Evolutionary conservation across 2,329 filamentous ascomycete species (phyloP).

Genomic region (Ophiostoma sp.): DNA sequence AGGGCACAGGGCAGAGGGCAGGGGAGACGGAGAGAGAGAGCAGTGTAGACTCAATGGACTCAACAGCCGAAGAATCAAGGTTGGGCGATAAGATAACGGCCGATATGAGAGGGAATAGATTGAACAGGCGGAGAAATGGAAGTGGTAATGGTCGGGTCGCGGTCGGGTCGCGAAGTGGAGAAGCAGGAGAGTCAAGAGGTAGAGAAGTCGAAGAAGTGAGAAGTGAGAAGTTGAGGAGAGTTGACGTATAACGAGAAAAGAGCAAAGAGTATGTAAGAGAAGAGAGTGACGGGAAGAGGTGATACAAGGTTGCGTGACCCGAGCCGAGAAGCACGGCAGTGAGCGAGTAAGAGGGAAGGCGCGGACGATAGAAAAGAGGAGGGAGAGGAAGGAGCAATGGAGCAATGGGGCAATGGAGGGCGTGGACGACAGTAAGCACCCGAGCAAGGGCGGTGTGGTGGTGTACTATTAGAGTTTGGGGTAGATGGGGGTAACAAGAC

Average conservation of each 20-base stretch:
- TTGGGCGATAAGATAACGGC: constrained; percentile 11
- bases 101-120: neutral
- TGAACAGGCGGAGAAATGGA: constrained; percentile 13
- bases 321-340: constrained; percentile 8
- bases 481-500: neutral
- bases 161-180: neutral
- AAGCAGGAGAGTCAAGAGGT: neutral
- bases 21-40: neutral
- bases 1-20: too few species aligned
- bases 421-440: constrained; percentile 1
- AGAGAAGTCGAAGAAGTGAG: neutral
- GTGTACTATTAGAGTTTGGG: neutral
- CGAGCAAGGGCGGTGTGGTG: constrained; percentile 14
- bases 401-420: neutral
- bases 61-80: constrained; percentile 6
- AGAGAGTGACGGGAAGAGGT: neutral
- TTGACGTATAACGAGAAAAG: neutral
- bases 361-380: neutral
- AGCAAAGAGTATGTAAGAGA: neutral
- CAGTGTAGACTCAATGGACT: neutral
- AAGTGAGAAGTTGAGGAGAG: neutral
- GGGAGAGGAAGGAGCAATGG: neutral
- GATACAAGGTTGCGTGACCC: constrained; percentile 3
- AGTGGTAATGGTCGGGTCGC: neutral
- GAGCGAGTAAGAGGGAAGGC: neutral